Percentiles rank a stretch among this genome's conserved stretches.
These are phyloP conservation scores for Chalara sp. DNA, from an alignment of 2,329 filamentous ascomycete genomes.

Conservation along the genomic window DNA sequence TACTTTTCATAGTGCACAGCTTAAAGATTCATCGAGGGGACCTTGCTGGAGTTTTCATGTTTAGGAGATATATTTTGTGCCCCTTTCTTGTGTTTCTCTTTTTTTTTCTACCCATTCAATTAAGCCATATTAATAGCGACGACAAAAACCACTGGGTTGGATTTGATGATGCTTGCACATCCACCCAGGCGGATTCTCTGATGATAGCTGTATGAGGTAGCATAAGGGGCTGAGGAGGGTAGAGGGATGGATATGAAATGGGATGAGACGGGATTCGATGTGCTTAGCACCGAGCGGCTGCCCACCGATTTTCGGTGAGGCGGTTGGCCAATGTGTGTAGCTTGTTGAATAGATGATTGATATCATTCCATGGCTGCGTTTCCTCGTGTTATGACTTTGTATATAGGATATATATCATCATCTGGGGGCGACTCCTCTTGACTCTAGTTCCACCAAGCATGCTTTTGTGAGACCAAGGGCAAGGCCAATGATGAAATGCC, in stretches of 20 bases:
- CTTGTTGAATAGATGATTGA: not conserved
- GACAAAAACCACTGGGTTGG: not conserved
- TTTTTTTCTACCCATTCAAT: slow-evolving; percentile 5
- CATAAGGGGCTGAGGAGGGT: not conserved
- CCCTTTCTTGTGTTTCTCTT: slow-evolving; percentile 1
- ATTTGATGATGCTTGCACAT: not conserved
- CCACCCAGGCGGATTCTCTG: no score
- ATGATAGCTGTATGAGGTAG: not conserved
- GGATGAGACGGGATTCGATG: no score
- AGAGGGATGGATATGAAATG: not conserved
- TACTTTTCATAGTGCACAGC: no score
- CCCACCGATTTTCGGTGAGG: not conserved
- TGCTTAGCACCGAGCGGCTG: no score
- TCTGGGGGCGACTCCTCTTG: not conserved
- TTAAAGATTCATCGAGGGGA: no score
- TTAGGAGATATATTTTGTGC: no score
- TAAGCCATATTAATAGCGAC: slow-evolving; percentile 17
- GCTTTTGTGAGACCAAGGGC: not conserved
- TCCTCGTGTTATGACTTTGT: not conserved
- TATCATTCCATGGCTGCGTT: not conserved
- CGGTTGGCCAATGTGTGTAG: not conserved
- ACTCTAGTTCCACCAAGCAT: not conserved
- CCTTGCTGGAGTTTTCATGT: no score
- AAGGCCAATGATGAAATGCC: not conserved
- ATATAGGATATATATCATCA: no score